phyloP scores from a whole-genome alignment of 345 rosid species.

The Kernera saxatilis region DNA sequence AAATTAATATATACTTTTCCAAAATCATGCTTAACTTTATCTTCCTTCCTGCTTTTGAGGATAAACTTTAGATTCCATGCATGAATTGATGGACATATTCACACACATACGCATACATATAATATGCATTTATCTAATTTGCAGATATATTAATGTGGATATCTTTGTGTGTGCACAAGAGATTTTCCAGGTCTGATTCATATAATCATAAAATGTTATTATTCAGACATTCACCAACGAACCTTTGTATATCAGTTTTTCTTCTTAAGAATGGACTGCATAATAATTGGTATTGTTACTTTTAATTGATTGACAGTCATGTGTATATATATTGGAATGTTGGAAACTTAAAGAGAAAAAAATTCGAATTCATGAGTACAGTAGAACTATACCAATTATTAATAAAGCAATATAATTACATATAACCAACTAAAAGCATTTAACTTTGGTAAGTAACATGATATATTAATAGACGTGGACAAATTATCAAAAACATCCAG shows the following conservation, averaged over 20 bases:
- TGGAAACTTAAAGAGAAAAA: background rate
- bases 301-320: background rate
- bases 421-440: background rate
- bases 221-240: conserved; percentile 2
- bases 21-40: conserved; percentile 40
- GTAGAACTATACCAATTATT: background rate
- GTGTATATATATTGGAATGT: background rate
- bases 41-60: conserved; percentile 57
- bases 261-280: background rate
- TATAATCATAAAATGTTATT: conserved; percentile 21
- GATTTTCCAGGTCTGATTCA: conserved; percentile 25
- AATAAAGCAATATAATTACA: background rate
- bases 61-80: conserved; percentile 47
- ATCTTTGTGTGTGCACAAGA: conserved; percentile 15
- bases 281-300: background rate
- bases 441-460: background rate
- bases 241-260: background rate
- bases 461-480: background rate
- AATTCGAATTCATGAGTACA: background rate
- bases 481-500: background rate
- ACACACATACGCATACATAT: background rate
- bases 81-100: conserved; percentile 14
- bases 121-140: background rate
- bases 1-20: conserved; percentile 25
- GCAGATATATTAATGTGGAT: background rate